phyloP scores from a whole-genome alignment of 2,329 filamentous ascomycete genomes.

The Dactylonectria estremocensis region DNA sequence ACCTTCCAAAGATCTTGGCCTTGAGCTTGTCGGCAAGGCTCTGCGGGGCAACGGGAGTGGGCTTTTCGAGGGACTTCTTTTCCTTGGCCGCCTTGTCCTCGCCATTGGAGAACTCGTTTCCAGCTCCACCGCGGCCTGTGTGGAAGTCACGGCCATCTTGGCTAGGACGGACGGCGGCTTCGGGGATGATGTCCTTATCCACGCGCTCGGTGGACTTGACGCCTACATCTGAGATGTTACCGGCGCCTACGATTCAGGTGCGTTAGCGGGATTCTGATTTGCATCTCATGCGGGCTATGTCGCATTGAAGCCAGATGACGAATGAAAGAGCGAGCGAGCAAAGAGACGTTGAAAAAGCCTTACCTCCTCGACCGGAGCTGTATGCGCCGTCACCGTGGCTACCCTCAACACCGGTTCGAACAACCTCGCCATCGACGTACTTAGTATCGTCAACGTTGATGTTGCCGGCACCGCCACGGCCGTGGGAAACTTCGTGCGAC shows the following conservation, averaged over 20 bases:
- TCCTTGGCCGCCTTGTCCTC: constrained; percentile 50
- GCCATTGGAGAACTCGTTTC: constrained; percentile 64
- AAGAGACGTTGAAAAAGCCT: constrained; percentile 37
- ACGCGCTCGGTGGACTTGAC: constrained; percentile 57
- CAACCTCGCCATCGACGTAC: constrained; percentile 75
- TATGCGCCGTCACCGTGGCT: constrained; percentile 72
- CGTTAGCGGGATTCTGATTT: constrained; percentile 27
- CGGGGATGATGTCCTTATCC: constrained; percentile 69
- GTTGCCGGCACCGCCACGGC: constrained; percentile 74
- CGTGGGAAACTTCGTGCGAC: constrained; percentile 69
- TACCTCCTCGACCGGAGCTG: constrained; percentile 73
- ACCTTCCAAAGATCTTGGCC: constrained; percentile 65
- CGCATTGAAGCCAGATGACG: constrained; percentile 14
- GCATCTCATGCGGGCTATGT: neutral
- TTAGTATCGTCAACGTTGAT: constrained; percentile 70
- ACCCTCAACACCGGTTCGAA: constrained; percentile 67
- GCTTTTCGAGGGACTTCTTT: constrained; percentile 49
- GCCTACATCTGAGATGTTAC: constrained; percentile 70
- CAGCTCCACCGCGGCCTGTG: constrained; percentile 72
- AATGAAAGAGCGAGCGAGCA: constrained; percentile 1
- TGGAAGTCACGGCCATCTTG: constrained; percentile 67
- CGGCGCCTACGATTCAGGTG: constrained; percentile 60
- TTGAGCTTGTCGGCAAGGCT: constrained; percentile 72
- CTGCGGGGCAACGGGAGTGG: constrained; percentile 49
- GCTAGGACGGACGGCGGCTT: constrained; percentile 65